Percentiles rank a stretch among this genome's conserved stretches.
These are phyloP conservation scores for Candida ovalis DNA, from an alignment of 805 yeast species.

Conservation along the genomic window DNA sequence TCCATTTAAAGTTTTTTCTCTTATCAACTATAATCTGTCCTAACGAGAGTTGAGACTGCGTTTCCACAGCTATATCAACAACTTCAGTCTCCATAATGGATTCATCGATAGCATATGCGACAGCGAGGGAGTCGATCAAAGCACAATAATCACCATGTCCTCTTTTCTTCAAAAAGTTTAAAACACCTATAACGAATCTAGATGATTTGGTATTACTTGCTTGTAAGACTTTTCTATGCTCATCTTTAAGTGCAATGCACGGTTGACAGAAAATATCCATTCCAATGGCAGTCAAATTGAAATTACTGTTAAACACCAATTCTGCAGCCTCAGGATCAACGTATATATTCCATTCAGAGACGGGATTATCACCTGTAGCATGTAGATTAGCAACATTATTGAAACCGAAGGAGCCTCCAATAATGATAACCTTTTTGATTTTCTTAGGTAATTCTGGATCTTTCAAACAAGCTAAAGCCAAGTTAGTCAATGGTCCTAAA, in stretches of 20 bases:
- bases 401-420: slow-evolving; percentile 28
- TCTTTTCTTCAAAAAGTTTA: slow-evolving; percentile 18
- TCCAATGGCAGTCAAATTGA: slow-evolving; percentile 25
- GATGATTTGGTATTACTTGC: slow-evolving; percentile 14
- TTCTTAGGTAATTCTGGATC: slow-evolving; percentile 22
- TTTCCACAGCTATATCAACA: slow-evolving; percentile 23
- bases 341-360: slow-evolving; percentile 26
- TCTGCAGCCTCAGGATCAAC: slow-evolving; percentile 29
- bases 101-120: slow-evolving; percentile 25
- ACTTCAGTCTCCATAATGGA: slow-evolving; percentile 19
- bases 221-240: slow-evolving; percentile 7
- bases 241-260: slow-evolving; percentile 19
- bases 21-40: slow-evolving; percentile 27
- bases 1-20: slow-evolving; percentile 27
- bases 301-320: slow-evolving; percentile 19
- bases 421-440: slow-evolving; percentile 21
- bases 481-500: slow-evolving; percentile 24
- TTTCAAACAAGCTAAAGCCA: slow-evolving; percentile 24
- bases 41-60: slow-evolving; percentile 20
- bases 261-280: slow-evolving; percentile 29
- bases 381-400: slow-evolving; percentile 21
- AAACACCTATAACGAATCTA: slow-evolving; percentile 22
- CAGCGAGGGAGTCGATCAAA: slow-evolving; percentile 26
- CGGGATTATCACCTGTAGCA: slow-evolving; percentile 29
- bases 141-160: slow-evolving; percentile 28